Evolutionary conservation across 1,139 yeast species (phyloP).

Genomic region (Kodamaea ohmeri): DNA sequence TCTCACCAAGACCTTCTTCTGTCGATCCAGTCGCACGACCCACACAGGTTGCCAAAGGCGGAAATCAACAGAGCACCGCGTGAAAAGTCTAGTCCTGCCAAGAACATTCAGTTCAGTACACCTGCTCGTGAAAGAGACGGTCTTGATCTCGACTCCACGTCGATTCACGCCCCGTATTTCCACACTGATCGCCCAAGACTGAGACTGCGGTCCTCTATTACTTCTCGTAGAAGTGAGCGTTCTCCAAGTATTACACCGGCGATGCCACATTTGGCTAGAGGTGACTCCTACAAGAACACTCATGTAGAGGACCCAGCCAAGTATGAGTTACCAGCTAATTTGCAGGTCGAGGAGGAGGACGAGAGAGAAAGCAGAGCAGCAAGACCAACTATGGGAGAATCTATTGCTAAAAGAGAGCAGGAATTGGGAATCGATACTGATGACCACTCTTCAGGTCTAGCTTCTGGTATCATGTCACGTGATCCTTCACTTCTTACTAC

Average conservation of each 20-base stretch:
- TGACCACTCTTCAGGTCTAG: constrained; percentile 13
- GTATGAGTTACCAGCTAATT: constrained; percentile 46
- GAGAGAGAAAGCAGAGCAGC: constrained; percentile 45
- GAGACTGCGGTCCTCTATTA: constrained; percentile 28
- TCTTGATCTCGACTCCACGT: constrained; percentile 6
- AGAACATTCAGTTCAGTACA: constrained; percentile 8
- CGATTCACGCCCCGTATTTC: constrained; percentile 46
- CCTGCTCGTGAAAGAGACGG: constrained; percentile 11
- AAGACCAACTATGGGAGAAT: constrained; percentile 50
- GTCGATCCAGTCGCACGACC: constrained; percentile 38
- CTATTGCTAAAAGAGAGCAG: constrained; percentile 47
- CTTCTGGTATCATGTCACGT: constrained; percentile 23
- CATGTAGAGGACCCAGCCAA: constrained; percentile 39
- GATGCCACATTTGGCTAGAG: constrained; percentile 62
- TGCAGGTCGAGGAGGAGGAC: constrained; percentile 20
- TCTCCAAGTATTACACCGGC: constrained; percentile 27
- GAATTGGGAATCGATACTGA: constrained; percentile 14
- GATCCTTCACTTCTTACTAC: constrained; percentile 47
- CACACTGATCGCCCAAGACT: constrained; percentile 35
- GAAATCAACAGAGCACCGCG: constrained; percentile 8
- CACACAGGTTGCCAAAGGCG: constrained; percentile 34
- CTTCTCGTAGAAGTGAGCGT: constrained; percentile 15
- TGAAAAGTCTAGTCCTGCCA: constrained; percentile 7
- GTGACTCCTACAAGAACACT: constrained; percentile 59
- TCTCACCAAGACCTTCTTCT: constrained; percentile 37